Conservation (phyloP, 2,329 filamentous ascomycete genomes). For the Cladophialophora bantiana region DNA sequence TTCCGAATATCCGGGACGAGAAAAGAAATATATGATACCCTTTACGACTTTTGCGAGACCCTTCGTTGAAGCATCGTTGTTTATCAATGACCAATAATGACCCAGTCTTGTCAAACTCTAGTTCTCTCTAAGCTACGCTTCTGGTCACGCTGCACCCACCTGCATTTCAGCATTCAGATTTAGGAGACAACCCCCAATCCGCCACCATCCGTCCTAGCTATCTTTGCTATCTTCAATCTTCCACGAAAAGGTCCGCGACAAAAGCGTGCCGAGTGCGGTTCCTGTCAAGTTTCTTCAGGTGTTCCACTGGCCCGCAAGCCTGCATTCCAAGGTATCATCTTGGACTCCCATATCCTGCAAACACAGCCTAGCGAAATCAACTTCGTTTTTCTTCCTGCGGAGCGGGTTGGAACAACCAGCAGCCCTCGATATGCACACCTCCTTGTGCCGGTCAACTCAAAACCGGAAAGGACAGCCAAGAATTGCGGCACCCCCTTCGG, state of each 20-base stretch:
- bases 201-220: neutral
- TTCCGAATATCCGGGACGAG: neutral
- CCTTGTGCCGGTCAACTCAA: neutral
- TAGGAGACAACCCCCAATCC: neutral
- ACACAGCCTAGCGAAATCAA: neutral
- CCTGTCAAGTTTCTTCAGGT: neutral
- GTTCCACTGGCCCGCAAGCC: neutral
- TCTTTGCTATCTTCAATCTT: neutral
- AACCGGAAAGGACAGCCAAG: conserved; percentile 10
- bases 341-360: neutral
- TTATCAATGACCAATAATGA: neutral
- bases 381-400: neutral
- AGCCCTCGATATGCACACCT: neutral
- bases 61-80: neutral
- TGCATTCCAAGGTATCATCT: neutral
- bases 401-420: neutral
- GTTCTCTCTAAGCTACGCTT: neutral
- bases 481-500: conserved; percentile 4
- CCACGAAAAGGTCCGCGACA: neutral
- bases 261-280: neutral
- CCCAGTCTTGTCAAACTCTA: neutral
- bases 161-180: neutral
- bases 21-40: conserved; percentile 1
- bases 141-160: neutral
- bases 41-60: neutral